phyloP scores from a whole-genome alignment of 768 basidiomycete genomes.

The Amanita jacksonii region DNA sequence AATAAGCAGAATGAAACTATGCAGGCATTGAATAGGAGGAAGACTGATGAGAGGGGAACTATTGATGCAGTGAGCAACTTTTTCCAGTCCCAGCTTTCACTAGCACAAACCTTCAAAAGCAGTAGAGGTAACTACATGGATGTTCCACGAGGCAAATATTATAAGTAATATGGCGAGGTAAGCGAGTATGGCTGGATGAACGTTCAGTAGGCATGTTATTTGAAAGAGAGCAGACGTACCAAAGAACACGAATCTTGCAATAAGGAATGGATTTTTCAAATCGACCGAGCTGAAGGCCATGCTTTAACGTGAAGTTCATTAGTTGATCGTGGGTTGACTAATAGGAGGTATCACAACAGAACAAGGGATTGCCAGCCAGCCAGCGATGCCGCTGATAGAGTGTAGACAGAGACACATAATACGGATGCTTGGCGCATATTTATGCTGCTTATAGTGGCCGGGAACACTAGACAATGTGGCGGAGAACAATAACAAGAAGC shows the following conservation, averaged over 20 bases:
- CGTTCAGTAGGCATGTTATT: not conserved
- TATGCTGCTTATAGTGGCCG: too few relatives aligned
- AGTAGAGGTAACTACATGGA: slow-evolving; percentile 26
- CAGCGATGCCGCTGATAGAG: not conserved
- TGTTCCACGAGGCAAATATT: slow-evolving; percentile 51
- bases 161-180: slow-evolving; percentile 39
- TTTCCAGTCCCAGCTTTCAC: too few relatives aligned
- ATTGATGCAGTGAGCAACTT: too few relatives aligned
- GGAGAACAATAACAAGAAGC: too few relatives aligned
- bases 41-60: slow-evolving; percentile 40
- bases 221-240: slow-evolving; percentile 27
- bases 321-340: not conserved
- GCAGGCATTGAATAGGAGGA: slow-evolving; percentile 40
- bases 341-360: not conserved
- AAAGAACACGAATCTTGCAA: slow-evolving; percentile 47
- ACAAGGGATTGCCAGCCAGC: not conserved
- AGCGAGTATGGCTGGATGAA: slow-evolving; percentile 30
- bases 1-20: slow-evolving; percentile 24
- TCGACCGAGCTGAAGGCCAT: slow-evolving; percentile 1
- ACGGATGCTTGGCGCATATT: too few relatives aligned
- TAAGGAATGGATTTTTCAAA: slow-evolving; percentile 45
- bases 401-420: not conserved
- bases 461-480: too few relatives aligned
- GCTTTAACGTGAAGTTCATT: slow-evolving; percentile 7
- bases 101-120: slow-evolving; percentile 32